Evolutionary conservation across 192 early-diverging fungal species (phyloP), one percentile per base, ranked within the genome.

Genomic region (Polychytrium aggregatum): DNA sequence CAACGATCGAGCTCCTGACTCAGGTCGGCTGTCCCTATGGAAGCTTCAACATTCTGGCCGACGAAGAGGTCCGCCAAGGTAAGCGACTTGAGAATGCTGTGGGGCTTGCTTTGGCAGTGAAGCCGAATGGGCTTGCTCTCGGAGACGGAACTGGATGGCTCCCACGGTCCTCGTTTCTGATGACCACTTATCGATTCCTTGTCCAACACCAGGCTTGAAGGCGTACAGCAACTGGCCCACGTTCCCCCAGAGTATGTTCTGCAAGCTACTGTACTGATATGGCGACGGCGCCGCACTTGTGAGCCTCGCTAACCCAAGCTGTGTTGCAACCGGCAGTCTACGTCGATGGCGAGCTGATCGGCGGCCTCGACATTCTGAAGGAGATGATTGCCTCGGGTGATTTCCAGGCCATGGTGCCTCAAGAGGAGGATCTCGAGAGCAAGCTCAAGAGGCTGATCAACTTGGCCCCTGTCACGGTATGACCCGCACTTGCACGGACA

Each of bases 211-310:
- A 26, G 72, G 76, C 22, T 57, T 97, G 37, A 97, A 97, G 72
- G 73, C 74, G 28, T 88, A 79, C 62, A 82, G 81, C 21, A 77
- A 90, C 70, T 97, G 94, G 94, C 94, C 94, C 2, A 97, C 94
- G 0, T 95, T 77, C 60, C 94, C 94, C 1, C 91, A 93, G 73
- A 53, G 56, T 58, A 35, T 44, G 21, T 17, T 21, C n/a, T 50
- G n/a, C 0, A 1, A 13, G 9, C 48, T 31, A 39, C n/a, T n/a
- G n/a, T n/a, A n/a, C n/a, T n/a, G n/a, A n/a, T n/a, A n/a, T n/a
- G n/a, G n/a, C n/a, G n/a, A n/a, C n/a, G n/a, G n/a, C n/a, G n/a
- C n/a, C n/a, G n/a, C n/a, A n/a, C n/a, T n/a, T n/a, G n/a, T n/a
- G n/a, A n/a, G n/a, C n/a, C n/a, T n/a, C n/a, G n/a, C n/a, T n/a